phyloP scores from a whole-genome alignment of 768 basidiomycete species.

The Cyathus striatus region DNA sequence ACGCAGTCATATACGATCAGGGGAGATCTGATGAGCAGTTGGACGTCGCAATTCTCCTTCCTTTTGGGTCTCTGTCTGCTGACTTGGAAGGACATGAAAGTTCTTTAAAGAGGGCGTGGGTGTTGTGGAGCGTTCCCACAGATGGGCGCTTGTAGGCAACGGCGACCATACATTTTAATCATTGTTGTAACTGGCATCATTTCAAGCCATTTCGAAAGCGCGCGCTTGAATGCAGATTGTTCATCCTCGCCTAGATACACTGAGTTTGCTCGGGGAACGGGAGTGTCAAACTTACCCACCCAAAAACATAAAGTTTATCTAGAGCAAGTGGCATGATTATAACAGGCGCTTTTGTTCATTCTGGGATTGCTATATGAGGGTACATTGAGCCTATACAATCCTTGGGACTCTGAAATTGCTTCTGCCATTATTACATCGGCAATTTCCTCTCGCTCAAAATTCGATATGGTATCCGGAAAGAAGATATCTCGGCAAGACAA shows the following conservation, averaged over 20 bases:
- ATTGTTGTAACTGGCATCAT: conserved; percentile 39
- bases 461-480: conserved; percentile 42
- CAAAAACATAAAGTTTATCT: conserved; percentile 47
- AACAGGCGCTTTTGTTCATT: conserved; percentile 15
- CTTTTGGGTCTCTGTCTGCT: too few species aligned
- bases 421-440: conserved; percentile 40
- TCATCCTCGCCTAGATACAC: conserved; percentile 46
- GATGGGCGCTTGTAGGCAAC: conserved; percentile 15
- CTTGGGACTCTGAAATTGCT: conserved; percentile 38
- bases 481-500: conserved; percentile 44
- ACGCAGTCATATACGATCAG: too few species aligned
- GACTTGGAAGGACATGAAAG: too few species aligned
- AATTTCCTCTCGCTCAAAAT: conserved; percentile 5
- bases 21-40: too few species aligned
- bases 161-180: conserved; percentile 28
- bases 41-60: too few species aligned
- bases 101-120: too few species aligned
- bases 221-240: conserved; percentile 58
- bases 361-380: conserved; percentile 40
- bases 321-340: conserved; percentile 20
- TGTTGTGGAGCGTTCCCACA: conserved; percentile 13
- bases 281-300: too few species aligned
- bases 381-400: conserved; percentile 51
- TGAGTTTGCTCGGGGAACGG: too few species aligned
- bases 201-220: conserved; percentile 52